Evolutionary conservation across 208 protist genomes (phyloP), one percentile per base, ranked within the genome.

Genomic region (Leptomonas seymouri): DNA sequence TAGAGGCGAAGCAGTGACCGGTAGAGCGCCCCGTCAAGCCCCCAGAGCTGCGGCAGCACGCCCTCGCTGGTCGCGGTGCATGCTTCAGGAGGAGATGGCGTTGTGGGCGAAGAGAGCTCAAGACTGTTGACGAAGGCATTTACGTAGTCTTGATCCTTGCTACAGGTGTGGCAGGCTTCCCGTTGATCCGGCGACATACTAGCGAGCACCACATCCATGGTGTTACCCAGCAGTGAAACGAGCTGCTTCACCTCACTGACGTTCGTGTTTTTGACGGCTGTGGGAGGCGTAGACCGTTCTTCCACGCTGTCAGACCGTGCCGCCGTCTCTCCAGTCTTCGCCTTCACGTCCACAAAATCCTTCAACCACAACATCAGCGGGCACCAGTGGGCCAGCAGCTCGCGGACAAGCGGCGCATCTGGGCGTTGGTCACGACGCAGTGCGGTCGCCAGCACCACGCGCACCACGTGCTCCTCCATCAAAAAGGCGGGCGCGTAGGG

Each of bases 1-100:
- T 88, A 93, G 2, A 93, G 76, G 1, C 88, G 87, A 34, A 95
- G 65, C 31, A 95, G 50, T 1, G 90, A 89, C 15, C 87, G 90
- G 23, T 82, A 86, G 12, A 89, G 57, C 15, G 81, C 82, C 3
- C 86, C 87, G 25, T 85, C 79, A 0, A 62, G 31, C 15, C 67
- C 68, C 90, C 90, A 95, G 39, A 93, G 62, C 11, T 44, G 48
- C 21, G 69, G 30, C 53, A 71, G 56, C 55, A 73, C 56, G 34
- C 11, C 21, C 1, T 23, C 54, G 21, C 27, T 15, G 20, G 2
- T 34, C n/a, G 21, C 68, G 6, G 4, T 59, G 31, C 67, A 59
- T n/a, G 55, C 55, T 42, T 27, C 20, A 7, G 55, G 36, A 7
- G 36, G n/a, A n/a, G n/a, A n/a, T n/a, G n/a, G n/a, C n/a, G n/a